Conservation (phyloP, 345 rosid genomes). For the Citrus inodora region DNA sequence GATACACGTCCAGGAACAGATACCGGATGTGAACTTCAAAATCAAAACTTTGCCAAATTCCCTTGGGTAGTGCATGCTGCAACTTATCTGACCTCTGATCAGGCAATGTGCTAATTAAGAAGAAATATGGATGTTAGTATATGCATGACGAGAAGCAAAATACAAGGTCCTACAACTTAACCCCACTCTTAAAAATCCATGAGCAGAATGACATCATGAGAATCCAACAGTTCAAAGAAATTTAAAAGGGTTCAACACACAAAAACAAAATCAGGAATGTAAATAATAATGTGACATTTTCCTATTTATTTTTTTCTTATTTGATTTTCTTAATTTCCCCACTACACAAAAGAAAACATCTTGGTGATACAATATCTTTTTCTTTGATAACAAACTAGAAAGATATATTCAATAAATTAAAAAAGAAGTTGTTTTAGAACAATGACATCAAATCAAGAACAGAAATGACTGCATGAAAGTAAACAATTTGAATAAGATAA, state of each 20-base stretch:
- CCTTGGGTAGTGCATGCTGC: constrained; percentile 54
- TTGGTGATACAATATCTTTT: background rate
- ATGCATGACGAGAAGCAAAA: background rate
- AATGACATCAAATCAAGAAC: background rate
- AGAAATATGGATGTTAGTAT: constrained; percentile 9
- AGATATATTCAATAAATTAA: no score
- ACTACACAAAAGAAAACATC: background rate
- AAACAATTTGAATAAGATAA: background rate
- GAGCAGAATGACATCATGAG: background rate
- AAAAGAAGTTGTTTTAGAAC: background rate
- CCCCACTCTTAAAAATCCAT: no score
- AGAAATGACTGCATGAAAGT: background rate
- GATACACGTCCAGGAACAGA: background rate
- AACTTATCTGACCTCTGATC: constrained; percentile 44
- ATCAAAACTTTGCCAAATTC: constrained; percentile 79
- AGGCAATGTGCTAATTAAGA: constrained; percentile 45
- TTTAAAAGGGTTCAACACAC: background rate
- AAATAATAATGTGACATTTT: background rate
- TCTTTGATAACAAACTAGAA: background rate
- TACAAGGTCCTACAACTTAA: no score
- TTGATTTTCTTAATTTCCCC: background rate
- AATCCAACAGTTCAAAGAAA: background rate
- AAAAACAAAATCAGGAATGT: background rate
- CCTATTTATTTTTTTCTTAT: background rate
- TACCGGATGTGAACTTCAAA: constrained; percentile 88